Percentiles rank a stretch among this genome's conserved stretches.
phyloP scores from a whole-genome alignment of 768 basidiomycete genomes.

The Panellus pusillus region DNA sequence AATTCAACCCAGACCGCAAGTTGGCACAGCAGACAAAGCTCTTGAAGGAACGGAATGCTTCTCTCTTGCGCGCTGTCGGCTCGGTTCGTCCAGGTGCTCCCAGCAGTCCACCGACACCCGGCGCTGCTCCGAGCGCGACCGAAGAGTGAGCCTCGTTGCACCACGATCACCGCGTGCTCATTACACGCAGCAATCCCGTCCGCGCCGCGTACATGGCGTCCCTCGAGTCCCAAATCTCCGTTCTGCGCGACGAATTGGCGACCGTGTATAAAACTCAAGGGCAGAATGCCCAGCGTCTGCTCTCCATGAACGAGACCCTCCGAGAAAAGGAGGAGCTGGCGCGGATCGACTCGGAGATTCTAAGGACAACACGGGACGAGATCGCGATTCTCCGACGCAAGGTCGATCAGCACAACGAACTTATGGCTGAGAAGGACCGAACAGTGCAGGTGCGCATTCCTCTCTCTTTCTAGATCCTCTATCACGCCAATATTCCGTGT shows the following conservation, averaged over 20 bases:
- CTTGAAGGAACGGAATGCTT: slow-evolving; percentile 89
- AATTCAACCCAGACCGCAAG: slow-evolving; percentile 65
- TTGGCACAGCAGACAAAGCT: slow-evolving; percentile 91
- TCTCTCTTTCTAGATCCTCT: slow-evolving; percentile 5
- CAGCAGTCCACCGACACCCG: slow-evolving; percentile 51
- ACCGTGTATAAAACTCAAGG: slow-evolving; percentile 96
- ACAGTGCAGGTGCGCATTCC: slow-evolving; percentile 74
- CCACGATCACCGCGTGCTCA: slow-evolving; percentile 13
- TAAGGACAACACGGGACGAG: slow-evolving; percentile 78
- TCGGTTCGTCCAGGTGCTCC: slow-evolving; percentile 60
- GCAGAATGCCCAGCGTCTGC: slow-evolving; percentile 89
- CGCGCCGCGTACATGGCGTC: slow-evolving; percentile 87
- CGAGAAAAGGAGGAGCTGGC: slow-evolving; percentile 90
- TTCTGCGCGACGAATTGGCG: slow-evolving; percentile 87
- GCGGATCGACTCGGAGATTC: slow-evolving; percentile 76
- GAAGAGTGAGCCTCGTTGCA: slow-evolving; percentile 63
- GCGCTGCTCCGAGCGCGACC: slow-evolving; percentile 55
- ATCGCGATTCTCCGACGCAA: slow-evolving; percentile 66
- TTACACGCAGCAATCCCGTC: slow-evolving; percentile 69
- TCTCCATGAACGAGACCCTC: slow-evolving; percentile 93
- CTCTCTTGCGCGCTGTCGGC: slow-evolving; percentile 81
- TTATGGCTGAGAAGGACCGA: slow-evolving; percentile 87
- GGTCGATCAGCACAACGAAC: slow-evolving; percentile 79
- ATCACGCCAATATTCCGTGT: not conserved
- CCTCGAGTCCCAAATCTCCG: slow-evolving; percentile 91